Conservation (phyloP, 2,329 filamentous ascomycete species). For the Aspergillus transmontanensis region DNA sequence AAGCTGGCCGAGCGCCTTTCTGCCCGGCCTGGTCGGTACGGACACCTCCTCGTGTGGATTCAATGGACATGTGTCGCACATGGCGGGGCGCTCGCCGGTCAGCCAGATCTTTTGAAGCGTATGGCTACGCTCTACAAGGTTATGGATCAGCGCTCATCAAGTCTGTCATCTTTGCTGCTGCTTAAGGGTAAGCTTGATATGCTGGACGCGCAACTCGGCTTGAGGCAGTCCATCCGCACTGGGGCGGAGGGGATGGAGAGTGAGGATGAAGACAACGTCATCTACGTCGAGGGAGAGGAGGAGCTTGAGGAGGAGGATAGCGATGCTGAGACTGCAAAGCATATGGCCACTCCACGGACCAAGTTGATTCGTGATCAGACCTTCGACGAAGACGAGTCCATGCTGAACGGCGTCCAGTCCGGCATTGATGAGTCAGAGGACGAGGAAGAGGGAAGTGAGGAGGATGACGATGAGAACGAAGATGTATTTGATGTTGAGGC, state of each 20-base stretch:
- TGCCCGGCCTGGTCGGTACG: constrained; percentile 82
- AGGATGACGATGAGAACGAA: constrained; percentile 44
- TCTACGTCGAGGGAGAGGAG: constrained; percentile 85
- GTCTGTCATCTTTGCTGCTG: constrained; percentile 77
- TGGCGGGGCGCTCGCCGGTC: constrained; percentile 84
- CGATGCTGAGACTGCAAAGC: constrained; percentile 31
- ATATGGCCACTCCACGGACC: constrained; percentile 32
- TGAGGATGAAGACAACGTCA: constrained; percentile 70
- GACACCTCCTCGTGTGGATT: constrained; percentile 90
- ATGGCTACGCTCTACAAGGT: constrained; percentile 82
- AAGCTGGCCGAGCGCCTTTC: constrained; percentile 87
- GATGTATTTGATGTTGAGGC: constrained; percentile 49
- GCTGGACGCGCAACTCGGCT: constrained; percentile 83
- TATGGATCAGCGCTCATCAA: constrained; percentile 80
- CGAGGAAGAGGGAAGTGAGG: constrained; percentile 62
- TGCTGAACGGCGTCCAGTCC: constrained; percentile 41
- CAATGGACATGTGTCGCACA: constrained; percentile 93
- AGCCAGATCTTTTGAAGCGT: constrained; percentile 78
- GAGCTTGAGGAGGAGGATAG: constrained; percentile 52
- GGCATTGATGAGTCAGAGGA: constrained; percentile 44
- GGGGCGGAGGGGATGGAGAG: constrained; percentile 42
- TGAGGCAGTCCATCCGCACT: constrained; percentile 70
- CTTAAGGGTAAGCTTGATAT: constrained; percentile 96
- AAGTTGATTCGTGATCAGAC: constrained; percentile 41
- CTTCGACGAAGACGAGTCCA: constrained; percentile 47